These are phyloP conservation scores for Tolypocladium inflatum DNA, from an alignment of 2,329 filamentous ascomycete species.

Conservation along the genomic window DNA sequence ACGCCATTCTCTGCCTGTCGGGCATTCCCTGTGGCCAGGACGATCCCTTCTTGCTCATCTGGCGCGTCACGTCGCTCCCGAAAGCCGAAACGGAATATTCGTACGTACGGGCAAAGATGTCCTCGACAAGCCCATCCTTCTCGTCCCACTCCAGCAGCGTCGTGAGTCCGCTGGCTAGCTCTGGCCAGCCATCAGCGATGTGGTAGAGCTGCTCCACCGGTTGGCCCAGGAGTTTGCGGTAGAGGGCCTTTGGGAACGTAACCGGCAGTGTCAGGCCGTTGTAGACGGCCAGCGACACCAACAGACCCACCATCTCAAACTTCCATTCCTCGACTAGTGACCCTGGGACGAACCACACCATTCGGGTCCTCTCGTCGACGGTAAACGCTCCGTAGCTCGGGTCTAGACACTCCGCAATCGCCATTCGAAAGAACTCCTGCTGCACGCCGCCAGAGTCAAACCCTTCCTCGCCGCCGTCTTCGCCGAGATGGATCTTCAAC, in stretches of 20 bases:
- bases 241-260: constrained; percentile 78
- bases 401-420: constrained; percentile 69
- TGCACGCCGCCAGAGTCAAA: constrained; percentile 92
- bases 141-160: constrained; percentile 68
- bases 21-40: constrained; percentile 45
- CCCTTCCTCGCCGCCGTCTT: constrained; percentile 75
- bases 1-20: constrained; percentile 18
- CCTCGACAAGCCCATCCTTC: constrained; percentile 64
- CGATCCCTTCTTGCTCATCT: constrained; percentile 37
- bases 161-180: constrained; percentile 64
- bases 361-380: constrained; percentile 62
- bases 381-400: constrained; percentile 74
- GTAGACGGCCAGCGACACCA: constrained; percentile 85
- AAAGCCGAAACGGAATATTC: constrained; percentile 64
- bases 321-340: constrained; percentile 80
- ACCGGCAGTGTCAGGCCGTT: constrained; percentile 88
- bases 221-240: constrained; percentile 65
- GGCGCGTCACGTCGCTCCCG: constrained; percentile 44
- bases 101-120: constrained; percentile 76
- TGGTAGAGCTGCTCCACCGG: constrained; percentile 62
- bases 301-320: constrained; percentile 77
- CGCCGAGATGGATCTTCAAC: constrained; percentile 78
- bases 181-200: constrained; percentile 82
- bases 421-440: constrained; percentile 87
- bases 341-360: constrained; percentile 82